A percentile compares a stretch with the other conserved stretches of the same genome.
Conservation (phyloP, 345 rosid genomes). For the Linum tenue region DNA sequence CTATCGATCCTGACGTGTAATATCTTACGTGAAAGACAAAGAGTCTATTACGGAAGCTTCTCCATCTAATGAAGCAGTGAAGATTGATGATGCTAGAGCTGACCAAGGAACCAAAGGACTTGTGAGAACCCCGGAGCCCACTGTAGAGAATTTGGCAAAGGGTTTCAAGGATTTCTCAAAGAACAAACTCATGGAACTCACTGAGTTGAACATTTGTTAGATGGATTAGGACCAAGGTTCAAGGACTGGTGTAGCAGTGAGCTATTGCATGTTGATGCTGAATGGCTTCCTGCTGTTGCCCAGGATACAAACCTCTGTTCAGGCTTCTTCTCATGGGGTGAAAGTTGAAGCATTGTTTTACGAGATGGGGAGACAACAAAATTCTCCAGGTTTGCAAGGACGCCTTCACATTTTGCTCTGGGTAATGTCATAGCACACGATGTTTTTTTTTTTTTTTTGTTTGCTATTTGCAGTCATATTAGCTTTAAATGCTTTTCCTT, state of each 20-base stretch:
- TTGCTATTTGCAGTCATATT: constrained; percentile 4
- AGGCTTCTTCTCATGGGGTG: constrained; percentile 61
- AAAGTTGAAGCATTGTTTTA: constrained; percentile 38
- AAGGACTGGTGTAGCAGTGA: constrained; percentile 81
- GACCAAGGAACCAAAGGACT: constrained; percentile 14
- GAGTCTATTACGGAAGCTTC: constrained; percentile 18
- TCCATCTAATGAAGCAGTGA: constrained; percentile 10
- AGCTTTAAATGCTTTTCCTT: constrained; percentile 13
- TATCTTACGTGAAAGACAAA: constrained; percentile 37
- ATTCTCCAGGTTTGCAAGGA: constrained; percentile 61
- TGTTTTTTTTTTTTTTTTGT: constrained; percentile 1
- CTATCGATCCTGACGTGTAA: constrained; percentile 64
- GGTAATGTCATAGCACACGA: constrained; percentile 31
- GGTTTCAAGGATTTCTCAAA: constrained; percentile 41
- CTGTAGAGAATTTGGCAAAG: constrained; percentile 31
- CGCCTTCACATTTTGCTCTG: constrained; percentile 83
- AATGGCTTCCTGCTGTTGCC: constrained; percentile 63
- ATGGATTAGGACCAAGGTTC: constrained; percentile 80
- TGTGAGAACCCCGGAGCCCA: constrained; percentile 12
- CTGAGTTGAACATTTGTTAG: constrained; percentile 56
- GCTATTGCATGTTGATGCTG: constrained; percentile 92
- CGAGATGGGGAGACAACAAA: constrained; percentile 50
- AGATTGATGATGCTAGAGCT: constrained; percentile 5
- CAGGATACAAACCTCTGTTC: constrained; percentile 60
- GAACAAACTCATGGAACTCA: constrained; percentile 45